These are phyloP conservation scores for Tulasnella sp. DNA, from an alignment of 768 basidiomycete species.

Conservation along the genomic window DNA sequence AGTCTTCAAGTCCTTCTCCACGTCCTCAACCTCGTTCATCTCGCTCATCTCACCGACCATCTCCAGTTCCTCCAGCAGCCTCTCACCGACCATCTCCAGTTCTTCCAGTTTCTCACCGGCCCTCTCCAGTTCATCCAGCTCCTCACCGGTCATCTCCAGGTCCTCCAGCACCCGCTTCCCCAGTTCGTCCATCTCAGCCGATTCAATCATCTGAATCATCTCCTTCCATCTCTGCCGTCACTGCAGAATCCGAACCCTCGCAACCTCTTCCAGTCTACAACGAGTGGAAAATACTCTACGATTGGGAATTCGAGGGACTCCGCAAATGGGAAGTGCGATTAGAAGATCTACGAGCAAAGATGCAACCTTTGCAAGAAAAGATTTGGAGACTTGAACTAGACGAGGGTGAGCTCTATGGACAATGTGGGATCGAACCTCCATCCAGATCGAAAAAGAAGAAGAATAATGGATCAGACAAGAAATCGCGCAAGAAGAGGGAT, in stretches of 20 bases:
- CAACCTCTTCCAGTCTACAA: neutral
- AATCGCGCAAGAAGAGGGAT: neutral
- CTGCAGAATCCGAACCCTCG: neutral
- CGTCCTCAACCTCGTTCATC: too few relatives aligned
- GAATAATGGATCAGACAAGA: neutral
- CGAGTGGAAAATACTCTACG: constrained; percentile 10
- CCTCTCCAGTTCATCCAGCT: too few relatives aligned
- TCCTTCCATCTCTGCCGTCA: neutral
- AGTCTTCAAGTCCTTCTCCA: too few relatives aligned
- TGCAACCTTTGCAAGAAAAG: neutral
- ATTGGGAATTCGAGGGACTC: constrained; percentile 12
- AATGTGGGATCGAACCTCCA: neutral
- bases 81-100: too few relatives aligned
- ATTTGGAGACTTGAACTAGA: constrained; percentile 2
- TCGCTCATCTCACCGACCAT: too few relatives aligned
- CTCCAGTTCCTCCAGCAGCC: too few relatives aligned
- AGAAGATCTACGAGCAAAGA: constrained; percentile 4
- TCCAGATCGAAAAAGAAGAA: neutral
- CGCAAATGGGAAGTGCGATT: constrained; percentile 10
- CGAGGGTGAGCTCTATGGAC: constrained; percentile 4
- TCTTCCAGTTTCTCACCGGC: too few relatives aligned
- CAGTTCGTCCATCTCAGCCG: too few relatives aligned
- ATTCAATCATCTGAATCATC: too few relatives aligned
- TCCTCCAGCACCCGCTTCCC: too few relatives aligned
- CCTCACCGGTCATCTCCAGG: too few relatives aligned